Conservation (phyloP, 106 monocot genomes). For the Dendrobium officinale region DNA sequence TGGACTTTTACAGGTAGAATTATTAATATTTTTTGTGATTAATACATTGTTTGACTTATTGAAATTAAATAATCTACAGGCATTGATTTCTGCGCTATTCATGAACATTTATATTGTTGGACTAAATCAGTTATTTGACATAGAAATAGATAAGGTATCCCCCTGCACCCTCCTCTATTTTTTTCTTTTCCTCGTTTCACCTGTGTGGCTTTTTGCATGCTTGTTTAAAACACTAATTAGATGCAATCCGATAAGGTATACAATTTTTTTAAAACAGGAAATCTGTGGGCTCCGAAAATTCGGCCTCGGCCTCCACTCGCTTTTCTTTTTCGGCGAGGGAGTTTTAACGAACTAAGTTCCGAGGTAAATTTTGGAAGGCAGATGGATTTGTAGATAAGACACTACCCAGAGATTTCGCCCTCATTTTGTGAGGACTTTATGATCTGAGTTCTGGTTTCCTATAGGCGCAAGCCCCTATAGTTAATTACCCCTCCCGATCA, state of each 20-base stretch:
- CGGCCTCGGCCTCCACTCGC: too few species aligned
- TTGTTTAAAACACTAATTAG: background rate
- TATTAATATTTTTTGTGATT: background rate
- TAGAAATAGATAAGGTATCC: conserved; percentile 96
- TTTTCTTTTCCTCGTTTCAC: background rate
- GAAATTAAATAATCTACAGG: conserved; percentile 33
- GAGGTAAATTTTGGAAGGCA: too few species aligned
- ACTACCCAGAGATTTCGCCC: too few species aligned
- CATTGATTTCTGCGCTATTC: conserved; percentile 81
- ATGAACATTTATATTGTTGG: conserved; percentile 99
- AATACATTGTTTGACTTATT: background rate
- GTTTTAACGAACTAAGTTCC: too few species aligned
- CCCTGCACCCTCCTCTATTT: background rate
- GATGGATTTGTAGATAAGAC: too few species aligned
- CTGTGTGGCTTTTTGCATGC: background rate
- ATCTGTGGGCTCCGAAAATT: too few species aligned
- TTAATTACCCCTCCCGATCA: too few species aligned
- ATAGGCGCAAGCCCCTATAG: too few species aligned
- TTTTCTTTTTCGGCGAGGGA: too few species aligned
- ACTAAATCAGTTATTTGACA: conserved; percentile 89
- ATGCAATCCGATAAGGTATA: background rate
- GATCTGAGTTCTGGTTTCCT: too few species aligned
- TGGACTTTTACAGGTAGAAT: conserved; percentile 71
- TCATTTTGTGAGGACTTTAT: too few species aligned
- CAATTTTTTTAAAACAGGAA: background rate